phyloP scores from a whole-genome alignment of 1,284 basidiomycete species.

The Moesziomyces aphidis region DNA sequence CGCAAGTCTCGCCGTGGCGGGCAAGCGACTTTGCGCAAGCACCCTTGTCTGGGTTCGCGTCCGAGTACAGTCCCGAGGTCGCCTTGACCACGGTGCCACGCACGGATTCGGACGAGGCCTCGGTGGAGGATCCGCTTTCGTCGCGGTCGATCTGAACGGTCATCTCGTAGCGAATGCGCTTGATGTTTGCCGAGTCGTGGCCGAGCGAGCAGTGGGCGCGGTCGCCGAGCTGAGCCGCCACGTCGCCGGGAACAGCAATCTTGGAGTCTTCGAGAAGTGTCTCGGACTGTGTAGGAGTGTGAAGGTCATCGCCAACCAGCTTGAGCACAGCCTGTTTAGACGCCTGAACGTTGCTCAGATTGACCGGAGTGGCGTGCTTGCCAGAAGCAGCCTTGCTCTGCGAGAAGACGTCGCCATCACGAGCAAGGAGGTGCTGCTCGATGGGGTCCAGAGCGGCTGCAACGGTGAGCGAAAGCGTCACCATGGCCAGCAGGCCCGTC shows the following conservation, averaged over 20 bases:
- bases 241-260: slow-evolving; percentile 4
- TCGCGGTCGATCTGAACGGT: slow-evolving; percentile 21
- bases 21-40: slow-evolving; percentile 40
- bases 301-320: slow-evolving; percentile 29
- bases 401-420: slow-evolving; percentile 1
- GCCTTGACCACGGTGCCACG: slow-evolving; percentile 26
- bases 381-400: slow-evolving; percentile 17
- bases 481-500: slow-evolving; percentile 30
- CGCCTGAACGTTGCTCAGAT: slow-evolving; percentile 2
- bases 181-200: slow-evolving; percentile 18
- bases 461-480: slow-evolving; percentile 20
- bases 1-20: slow-evolving; percentile 31
- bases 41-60: slow-evolving; percentile 19
- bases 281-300: slow-evolving; percentile 4
- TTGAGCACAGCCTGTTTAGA: slow-evolving; percentile 11
- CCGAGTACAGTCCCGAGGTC: slow-evolving; percentile 33
- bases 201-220: slow-evolving; percentile 30
- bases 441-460: slow-evolving; percentile 25
- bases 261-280: slow-evolving; percentile 1
- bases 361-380: slow-evolving; percentile 26
- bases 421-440: slow-evolving; percentile 22
- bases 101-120: background rate
- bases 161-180: slow-evolving; percentile 36
- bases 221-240: slow-evolving; percentile 2
- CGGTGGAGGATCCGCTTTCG: slow-evolving; percentile 21